Evolutionary conservation across 73 alveolate genomes (phyloP).

Genomic region (Breviolum minutum): DNA sequence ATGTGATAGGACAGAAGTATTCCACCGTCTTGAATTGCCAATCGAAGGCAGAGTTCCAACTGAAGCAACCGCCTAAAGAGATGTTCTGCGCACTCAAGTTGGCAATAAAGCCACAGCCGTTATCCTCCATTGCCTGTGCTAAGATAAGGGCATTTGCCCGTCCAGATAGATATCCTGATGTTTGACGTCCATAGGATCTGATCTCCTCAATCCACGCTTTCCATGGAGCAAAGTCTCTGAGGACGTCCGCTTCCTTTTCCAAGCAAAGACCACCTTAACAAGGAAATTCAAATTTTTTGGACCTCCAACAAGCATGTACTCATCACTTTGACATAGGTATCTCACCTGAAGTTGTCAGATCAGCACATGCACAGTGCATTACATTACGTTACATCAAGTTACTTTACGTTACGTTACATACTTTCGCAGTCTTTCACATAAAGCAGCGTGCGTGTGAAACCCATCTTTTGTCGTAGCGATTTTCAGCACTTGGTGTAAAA

Average conservation of each 20-base stretch:
- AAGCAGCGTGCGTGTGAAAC: too few relatives aligned
- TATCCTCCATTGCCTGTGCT: conserved; percentile 14
- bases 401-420: too few relatives aligned
- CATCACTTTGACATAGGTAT: too few relatives aligned
- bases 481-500: too few relatives aligned
- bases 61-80: background rate
- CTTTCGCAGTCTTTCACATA: too few relatives aligned
- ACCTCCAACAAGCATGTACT: too few relatives aligned
- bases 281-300: too few relatives aligned
- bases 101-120: conserved; percentile 25
- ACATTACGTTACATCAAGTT: too few relatives aligned
- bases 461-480: too few relatives aligned
- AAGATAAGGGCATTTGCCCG: background rate
- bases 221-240: background rate
- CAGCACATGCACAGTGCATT: too few relatives aligned
- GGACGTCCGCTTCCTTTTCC: background rate
- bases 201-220: background rate
- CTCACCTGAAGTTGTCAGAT: too few relatives aligned
- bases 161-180: background rate
- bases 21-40: background rate
- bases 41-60: background rate
- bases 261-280: background rate
- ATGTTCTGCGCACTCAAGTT: conserved; percentile 5
- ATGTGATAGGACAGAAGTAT: background rate
- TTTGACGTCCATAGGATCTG: background rate